Percentiles rank a stretch among this genome's conserved stretches.
These are phyloP conservation scores for Diaporthe citriasiana DNA, from an alignment of 2,329 filamentous ascomycete genomes.

Conservation along the genomic window DNA sequence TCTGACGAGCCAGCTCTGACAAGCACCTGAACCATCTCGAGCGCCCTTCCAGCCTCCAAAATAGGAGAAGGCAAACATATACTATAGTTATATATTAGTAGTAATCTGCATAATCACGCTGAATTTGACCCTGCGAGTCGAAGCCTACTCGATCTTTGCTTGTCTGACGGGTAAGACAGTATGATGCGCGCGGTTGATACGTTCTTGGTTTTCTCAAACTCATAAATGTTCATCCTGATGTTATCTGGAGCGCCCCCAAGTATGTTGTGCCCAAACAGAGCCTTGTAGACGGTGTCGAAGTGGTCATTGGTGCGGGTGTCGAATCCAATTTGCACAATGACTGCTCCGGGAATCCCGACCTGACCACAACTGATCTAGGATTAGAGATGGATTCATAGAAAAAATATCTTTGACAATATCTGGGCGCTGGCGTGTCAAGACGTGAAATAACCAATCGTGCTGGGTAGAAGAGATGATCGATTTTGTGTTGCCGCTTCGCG, in stretches of 20 bases:
- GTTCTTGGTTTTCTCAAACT: too few species aligned
- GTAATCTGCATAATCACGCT: constrained; percentile 8
- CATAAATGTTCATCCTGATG: not conserved
- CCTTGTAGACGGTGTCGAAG: not conserved
- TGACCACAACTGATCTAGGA: too few species aligned
- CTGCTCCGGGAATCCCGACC: not conserved
- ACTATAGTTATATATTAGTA: not conserved
- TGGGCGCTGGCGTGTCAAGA: not conserved
- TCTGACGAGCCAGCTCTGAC: not conserved
- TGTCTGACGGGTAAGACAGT: not conserved
- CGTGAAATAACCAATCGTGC: not conserved
- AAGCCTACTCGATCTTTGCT: not conserved
- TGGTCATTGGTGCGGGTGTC: not conserved
- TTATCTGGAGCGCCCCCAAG: not conserved
- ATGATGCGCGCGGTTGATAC: not conserved
- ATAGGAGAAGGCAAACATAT: not conserved
- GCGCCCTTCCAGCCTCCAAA: not conserved
- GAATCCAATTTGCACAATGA: not conserved
- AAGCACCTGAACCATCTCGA: not conserved
- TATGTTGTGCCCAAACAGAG: not conserved
- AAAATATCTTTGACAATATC: not conserved
- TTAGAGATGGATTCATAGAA: too few species aligned
- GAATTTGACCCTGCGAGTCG: not conserved
- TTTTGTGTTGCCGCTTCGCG: not conserved
- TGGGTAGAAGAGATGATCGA: not conserved